Conservation (phyloP, 257 asterid species). For the Haberlea rhodopensis region DNA sequence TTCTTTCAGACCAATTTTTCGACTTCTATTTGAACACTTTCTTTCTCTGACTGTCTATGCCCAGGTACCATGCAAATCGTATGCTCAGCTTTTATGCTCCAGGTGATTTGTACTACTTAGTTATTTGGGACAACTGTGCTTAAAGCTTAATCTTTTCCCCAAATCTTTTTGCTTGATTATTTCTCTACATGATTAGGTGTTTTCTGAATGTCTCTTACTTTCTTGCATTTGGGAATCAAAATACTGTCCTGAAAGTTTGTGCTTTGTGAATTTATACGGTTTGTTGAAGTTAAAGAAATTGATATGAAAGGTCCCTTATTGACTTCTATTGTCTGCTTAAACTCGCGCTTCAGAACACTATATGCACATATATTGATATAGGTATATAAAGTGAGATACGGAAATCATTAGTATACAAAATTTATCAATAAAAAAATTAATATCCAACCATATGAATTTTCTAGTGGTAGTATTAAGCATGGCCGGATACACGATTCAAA, state of each 20-base stretch:
- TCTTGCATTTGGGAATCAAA: neutral
- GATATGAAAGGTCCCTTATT: too few relatives aligned
- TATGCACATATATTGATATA: too few relatives aligned
- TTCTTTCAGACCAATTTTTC: neutral
- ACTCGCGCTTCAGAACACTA: too few relatives aligned
- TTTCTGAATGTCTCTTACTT: neutral
- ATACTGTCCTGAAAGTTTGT: neutral
- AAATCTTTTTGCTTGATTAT: neutral
- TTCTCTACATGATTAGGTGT: neutral
- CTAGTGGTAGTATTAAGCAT: too few relatives aligned
- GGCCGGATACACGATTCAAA: too few relatives aligned
- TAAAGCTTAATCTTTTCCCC: neutral
- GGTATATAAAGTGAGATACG: too few relatives aligned
- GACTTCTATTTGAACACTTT: neutral
- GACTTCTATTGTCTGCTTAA: neutral
- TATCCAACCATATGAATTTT: too few relatives aligned
- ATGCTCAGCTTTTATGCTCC: slow-evolving; percentile 99
- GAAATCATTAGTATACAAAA: too few relatives aligned
- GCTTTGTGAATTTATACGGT: slow-evolving; percentile 14
- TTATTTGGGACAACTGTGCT: neutral
- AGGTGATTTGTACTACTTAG: slow-evolving; percentile 35
- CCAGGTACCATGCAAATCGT: slow-evolving; percentile 96
- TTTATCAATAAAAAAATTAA: too few relatives aligned
- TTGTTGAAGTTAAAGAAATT: neutral
- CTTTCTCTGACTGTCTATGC: slow-evolving; percentile 13